Evolutionary conservation across 805 yeast species (phyloP), one percentile per base, ranked within the genome.

Genomic region (Sporopachydermia quercuum): DNA sequence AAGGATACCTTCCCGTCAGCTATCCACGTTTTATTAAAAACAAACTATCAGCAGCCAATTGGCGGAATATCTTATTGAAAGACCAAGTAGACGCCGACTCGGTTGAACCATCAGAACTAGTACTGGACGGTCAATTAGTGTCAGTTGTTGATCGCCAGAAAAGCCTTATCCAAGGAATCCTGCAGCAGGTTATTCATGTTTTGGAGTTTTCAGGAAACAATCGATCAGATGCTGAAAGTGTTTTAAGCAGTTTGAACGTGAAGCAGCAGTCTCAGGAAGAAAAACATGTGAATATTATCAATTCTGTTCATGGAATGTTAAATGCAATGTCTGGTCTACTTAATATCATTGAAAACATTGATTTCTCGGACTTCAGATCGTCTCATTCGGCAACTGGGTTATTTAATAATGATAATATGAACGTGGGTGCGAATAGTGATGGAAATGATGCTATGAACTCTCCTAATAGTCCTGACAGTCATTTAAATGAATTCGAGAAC

Each of bases 221-320:
- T 15, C n/a, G 8, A 14, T 34, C 36, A 16, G 63, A 64, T 0
- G 68, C 65, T 38, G 48, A 58, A 5, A 53, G 62, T 16, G 40
- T 41, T 16, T 52, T 50, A 4, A 44, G 44, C 3, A 42, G 42
- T 2, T 35, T 55, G 16, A 45, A 42, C 2, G 37, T 42, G 3
- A 5, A 19, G 2, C 5, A 14, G 15, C 23, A 36, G 30, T 59
- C 61, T 36, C 40, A 50, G 1, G 60, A 58, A 23, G 54, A 60
- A 15, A 53, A 79, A 50, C 74, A 76, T 45, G 62, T 74, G 19
- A 71, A 68, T 4, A 63, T 76, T 4, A 57, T 74, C 36, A 62
- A 77, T 15, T 53, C 69, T 17, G 57, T 74, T 33, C 76, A 76
- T 52, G 38, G 38, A 6, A 36, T 36, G 19, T 5, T 36, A 11